Conservation (phyloP, 1,284 basidiomycete genomes). For the Ustilago bromivora region DNA sequence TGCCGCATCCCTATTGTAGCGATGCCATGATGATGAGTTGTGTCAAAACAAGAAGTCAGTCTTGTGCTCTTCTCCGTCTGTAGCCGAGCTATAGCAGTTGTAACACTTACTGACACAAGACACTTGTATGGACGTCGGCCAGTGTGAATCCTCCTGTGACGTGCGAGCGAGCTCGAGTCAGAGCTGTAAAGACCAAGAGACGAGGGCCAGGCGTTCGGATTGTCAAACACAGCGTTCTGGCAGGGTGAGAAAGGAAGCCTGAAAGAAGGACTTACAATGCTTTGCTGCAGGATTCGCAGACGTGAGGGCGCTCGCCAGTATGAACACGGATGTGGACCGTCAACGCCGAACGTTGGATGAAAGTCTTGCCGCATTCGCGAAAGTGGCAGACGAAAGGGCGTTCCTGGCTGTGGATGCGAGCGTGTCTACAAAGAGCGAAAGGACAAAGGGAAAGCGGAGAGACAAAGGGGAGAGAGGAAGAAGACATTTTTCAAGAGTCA, state of each 20-base stretch:
- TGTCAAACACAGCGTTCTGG: not conserved
- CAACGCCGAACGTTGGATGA: constrained; percentile 74
- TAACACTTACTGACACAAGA: constrained; percentile 41
- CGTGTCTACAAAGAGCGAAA: constrained; percentile 47
- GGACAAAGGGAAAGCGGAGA: not conserved
- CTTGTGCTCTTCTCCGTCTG: not conserved
- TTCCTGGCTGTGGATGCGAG: constrained; percentile 65
- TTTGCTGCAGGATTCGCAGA: constrained; percentile 76
- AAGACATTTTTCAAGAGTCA: not conserved
- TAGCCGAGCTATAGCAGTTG: not conserved
- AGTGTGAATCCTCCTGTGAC: constrained; percentile 80
- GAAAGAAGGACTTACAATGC: constrained; percentile 50
- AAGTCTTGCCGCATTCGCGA: constrained; percentile 63
- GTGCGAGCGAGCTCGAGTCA: constrained; percentile 74
- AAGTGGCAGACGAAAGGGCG: constrained; percentile 62
- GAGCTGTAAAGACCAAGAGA: constrained; percentile 47
- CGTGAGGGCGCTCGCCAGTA: constrained; percentile 82
- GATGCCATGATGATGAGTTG: not conserved
- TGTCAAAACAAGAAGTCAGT: not conserved
- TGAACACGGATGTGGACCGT: constrained; percentile 87
- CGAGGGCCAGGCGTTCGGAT: not conserved
- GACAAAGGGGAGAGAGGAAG: not conserved
- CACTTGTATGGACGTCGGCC: constrained; percentile 71
- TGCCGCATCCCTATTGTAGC: constrained; percentile 46
- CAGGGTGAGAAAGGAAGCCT: not conserved